These are phyloP conservation scores for Psophocarpus tetragonolobus DNA, from an alignment of 306 rosid genomes.

Conservation along the genomic window DNA sequence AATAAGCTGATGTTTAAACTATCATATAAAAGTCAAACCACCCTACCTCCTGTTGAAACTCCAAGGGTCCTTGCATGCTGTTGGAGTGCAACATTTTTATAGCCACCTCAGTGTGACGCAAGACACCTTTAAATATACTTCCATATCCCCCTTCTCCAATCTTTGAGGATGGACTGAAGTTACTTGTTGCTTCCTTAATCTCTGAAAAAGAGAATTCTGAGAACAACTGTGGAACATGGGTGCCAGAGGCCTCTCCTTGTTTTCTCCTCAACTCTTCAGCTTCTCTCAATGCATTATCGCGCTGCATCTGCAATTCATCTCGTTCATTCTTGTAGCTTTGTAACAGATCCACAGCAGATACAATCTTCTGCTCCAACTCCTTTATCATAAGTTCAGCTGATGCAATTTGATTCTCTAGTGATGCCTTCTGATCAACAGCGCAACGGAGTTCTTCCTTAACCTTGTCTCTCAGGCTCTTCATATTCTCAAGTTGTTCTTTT, in stretches of 20 bases:
- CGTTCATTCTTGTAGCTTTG: constrained; percentile 65
- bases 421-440: constrained; percentile 54
- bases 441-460: constrained; percentile 63
- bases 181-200: constrained; percentile 72
- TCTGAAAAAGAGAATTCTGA: constrained; percentile 75
- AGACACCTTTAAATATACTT: constrained; percentile 65
- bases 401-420: constrained; percentile 70
- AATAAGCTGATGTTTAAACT: constrained; percentile 13
- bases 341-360: constrained; percentile 73
- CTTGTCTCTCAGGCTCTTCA: constrained; percentile 51
- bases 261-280: constrained; percentile 80
- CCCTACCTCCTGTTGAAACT: constrained; percentile 89
- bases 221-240: constrained; percentile 51
- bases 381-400: constrained; percentile 56
- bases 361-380: constrained; percentile 73
- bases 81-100: constrained; percentile 60
- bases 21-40: background rate
- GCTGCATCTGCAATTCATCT: constrained; percentile 69
- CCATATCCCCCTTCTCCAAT: constrained; percentile 99
- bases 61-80: constrained; percentile 80
- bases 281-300: constrained; percentile 73
- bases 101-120: constrained; percentile 87
- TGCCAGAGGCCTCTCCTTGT: constrained; percentile 64
- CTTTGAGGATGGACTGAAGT: constrained; percentile 62
- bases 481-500: constrained; percentile 50